These are phyloP conservation scores for Pugionium dolabratum DNA, from an alignment of 345 rosid genomes.

Conservation along the genomic window DNA sequence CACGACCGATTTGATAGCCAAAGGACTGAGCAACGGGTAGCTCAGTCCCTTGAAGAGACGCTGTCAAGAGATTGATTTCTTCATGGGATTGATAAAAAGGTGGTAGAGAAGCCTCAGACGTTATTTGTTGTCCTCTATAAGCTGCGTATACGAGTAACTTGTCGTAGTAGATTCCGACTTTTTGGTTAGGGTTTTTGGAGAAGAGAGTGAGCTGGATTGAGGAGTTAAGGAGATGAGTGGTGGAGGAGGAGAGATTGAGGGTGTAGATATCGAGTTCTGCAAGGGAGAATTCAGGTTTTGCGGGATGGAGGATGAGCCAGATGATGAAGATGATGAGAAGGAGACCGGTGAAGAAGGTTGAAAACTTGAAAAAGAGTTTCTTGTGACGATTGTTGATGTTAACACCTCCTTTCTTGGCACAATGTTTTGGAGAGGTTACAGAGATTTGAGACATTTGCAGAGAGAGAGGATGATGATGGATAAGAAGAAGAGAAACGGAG, in stretches of 20 bases:
- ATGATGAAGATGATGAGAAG: constrained; percentile 58
- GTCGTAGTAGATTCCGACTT: constrained; percentile 84
- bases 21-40: constrained; percentile 70
- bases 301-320: constrained; percentile 75
- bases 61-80: constrained; percentile 59
- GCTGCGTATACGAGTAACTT: constrained; percentile 59
- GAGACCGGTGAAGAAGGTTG: constrained; percentile 50
- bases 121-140: constrained; percentile 82
- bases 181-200: constrained; percentile 66
- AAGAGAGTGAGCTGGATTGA: constrained; percentile 69
- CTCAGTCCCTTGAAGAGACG: constrained; percentile 60
- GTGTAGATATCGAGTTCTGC: constrained; percentile 57
- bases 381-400: constrained; percentile 49
- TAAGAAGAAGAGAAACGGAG: neutral
- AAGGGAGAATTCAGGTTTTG: constrained; percentile 72
- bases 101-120: constrained; percentile 54
- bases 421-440: constrained; percentile 71
- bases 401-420: constrained; percentile 55
- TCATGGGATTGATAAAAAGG: constrained; percentile 79
- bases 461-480: neutral
- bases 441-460: constrained; percentile 70
- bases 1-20: constrained; percentile 63
- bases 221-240: constrained; percentile 76
- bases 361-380: constrained; percentile 57
- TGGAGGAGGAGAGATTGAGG: constrained; percentile 57